These are phyloP conservation scores for Annona cherimola DNA, from an alignment of 164 flowering plant genomes.

Conservation along the genomic window DNA sequence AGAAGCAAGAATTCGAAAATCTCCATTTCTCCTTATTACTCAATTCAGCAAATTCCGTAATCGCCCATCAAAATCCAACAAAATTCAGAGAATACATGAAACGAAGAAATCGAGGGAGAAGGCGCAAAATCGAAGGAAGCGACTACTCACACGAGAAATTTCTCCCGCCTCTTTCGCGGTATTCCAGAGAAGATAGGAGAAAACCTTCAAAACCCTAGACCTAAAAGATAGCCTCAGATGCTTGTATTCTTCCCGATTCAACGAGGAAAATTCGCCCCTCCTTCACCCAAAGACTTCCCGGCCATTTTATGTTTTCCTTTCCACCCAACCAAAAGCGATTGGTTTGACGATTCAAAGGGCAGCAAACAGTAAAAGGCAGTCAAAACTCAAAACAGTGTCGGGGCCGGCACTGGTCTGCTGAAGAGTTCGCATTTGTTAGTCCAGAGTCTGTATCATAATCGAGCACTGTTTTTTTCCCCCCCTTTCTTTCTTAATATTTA, in stretches of 20 bases:
- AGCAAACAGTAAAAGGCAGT: neutral
- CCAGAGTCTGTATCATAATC: neutral
- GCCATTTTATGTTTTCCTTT: neutral
- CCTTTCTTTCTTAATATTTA: no score
- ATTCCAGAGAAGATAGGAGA: neutral
- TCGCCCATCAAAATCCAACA: neutral
- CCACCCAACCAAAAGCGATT: slow-evolving; percentile 3
- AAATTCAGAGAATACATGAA: neutral
- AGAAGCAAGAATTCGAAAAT: neutral
- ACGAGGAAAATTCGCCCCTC: neutral
- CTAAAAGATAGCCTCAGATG: neutral
- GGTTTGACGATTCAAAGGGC: neutral
- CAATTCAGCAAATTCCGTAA: neutral
- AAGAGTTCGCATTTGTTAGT: neutral
- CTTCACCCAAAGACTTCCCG: neutral
- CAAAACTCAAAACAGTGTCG: neutral
- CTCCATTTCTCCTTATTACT: neutral
- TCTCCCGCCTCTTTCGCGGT: neutral
- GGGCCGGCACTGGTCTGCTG: neutral
- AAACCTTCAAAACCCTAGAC: neutral
- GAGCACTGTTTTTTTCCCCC: no score
- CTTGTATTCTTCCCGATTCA: neutral
- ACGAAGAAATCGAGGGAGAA: neutral
- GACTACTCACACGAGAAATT: neutral
- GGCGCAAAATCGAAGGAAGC: neutral